These are phyloP conservation scores for Fusarium sp. DNA, from an alignment of 2,329 filamentous ascomycete species.

Conservation along the genomic window DNA sequence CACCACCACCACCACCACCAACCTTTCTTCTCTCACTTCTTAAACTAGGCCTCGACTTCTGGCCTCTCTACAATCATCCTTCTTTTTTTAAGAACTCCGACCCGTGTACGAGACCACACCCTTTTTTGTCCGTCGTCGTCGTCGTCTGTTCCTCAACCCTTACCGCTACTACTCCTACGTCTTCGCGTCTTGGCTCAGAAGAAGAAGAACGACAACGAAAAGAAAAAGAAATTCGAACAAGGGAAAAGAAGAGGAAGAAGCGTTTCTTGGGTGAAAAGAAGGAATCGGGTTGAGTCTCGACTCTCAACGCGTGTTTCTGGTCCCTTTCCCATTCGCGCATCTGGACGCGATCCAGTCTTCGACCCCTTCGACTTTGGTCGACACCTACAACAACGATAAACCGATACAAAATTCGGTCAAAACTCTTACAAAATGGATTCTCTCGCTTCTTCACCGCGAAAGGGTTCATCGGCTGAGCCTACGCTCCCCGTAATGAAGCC, in stretches of 20 bases:
- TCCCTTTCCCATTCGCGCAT: constrained; percentile 2
- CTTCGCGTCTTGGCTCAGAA: constrained; percentile 1
- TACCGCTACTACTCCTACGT: constrained; percentile 1
- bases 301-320: constrained; percentile 17
- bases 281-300: background rate
- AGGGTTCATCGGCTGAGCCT: constrained; percentile 46
- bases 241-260: background rate
- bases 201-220: background rate
- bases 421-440: constrained; percentile 49
- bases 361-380: constrained; percentile 2
- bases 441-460: constrained; percentile 45
- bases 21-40: constrained; percentile 4
- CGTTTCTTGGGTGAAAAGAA: background rate
- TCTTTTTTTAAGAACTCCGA: background rate
- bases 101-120: constrained; percentile 21
- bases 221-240: background rate
- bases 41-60: constrained; percentile 16
- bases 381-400: constrained; percentile 1
- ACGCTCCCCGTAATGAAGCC: constrained; percentile 46
- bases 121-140: background rate
- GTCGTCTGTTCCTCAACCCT: constrained; percentile 11
- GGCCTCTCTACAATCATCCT: constrained; percentile 5
- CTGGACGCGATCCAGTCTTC: constrained; percentile 30
- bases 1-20: background rate
- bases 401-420: background rate